Evolutionary conservation across 108 stramenopile genomes (phyloP).

Genomic region (Schizochytrium sp.): DNA sequence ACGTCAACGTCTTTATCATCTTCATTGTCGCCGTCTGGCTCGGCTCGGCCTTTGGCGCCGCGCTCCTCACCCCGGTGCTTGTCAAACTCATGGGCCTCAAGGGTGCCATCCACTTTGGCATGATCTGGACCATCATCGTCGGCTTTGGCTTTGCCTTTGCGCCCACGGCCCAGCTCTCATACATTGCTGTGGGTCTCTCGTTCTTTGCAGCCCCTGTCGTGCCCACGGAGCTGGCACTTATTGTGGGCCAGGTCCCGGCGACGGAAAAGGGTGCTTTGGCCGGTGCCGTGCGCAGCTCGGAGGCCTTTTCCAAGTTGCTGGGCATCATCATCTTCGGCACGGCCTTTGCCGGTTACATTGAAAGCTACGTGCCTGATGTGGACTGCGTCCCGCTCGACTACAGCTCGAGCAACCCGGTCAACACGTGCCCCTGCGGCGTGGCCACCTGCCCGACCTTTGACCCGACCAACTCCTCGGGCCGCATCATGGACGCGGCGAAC

Average conservation of each 20-base stretch:
- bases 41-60: background rate
- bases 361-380: background rate
- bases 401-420: background rate
- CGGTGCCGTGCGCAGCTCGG: background rate
- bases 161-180: background rate
- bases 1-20: background rate
- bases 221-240: background rate
- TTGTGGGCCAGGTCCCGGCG: background rate
- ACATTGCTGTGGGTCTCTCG: background rate
- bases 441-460: background rate
- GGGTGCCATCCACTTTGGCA: background rate
- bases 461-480: background rate
- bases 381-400: background rate
- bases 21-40: slow-evolving; percentile 1
- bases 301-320: slow-evolving; percentile 1
- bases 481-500: background rate
- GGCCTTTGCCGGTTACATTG: background rate
- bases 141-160: slow-evolving; percentile 1
- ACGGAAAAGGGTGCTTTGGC: background rate
- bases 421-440: slow-evolving; percentile 8
- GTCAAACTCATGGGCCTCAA: background rate
- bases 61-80: background rate
- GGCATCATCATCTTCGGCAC: background rate
- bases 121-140: background rate
- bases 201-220: background rate